Conservation (phyloP, 768 basidiomycete species). For the Lactarius psammicola region DNA sequence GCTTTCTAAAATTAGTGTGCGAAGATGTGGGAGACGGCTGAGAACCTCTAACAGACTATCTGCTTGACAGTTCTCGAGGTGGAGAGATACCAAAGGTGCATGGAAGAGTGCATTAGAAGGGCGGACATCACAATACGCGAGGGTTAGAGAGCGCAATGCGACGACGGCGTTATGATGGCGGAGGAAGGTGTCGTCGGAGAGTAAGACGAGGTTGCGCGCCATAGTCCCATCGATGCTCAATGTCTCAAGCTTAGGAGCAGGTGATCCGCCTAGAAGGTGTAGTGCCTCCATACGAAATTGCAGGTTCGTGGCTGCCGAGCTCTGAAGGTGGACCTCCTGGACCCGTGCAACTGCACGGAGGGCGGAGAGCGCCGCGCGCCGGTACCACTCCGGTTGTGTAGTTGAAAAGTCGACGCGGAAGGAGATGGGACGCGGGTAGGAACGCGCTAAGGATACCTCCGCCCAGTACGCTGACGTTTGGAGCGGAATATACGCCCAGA, state of each 20-base stretch:
- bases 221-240: background rate
- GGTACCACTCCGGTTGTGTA: background rate
- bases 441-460: background rate
- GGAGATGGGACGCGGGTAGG: conserved; percentile 9
- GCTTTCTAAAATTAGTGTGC: conserved; percentile 4
- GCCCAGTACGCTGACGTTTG: conserved; percentile 12
- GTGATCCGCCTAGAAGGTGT: background rate
- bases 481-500: conserved; percentile 18
- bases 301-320: background rate
- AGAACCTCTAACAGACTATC: conserved; percentile 7
- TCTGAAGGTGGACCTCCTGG: conserved; percentile 10
- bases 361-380: background rate
- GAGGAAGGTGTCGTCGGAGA: conserved; percentile 4
- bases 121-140: background rate
- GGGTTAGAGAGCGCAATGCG: conserved; percentile 5
- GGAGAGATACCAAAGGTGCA: conserved; percentile 6
- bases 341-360: conserved; percentile 10
- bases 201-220: background rate
- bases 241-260: conserved; percentile 8
- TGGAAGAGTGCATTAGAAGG: conserved; percentile 7
- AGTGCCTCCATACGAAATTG: background rate
- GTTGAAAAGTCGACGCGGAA: conserved; percentile 8
- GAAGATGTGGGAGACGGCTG: conserved; percentile 8
- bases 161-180: background rate
- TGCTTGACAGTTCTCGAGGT: conserved; percentile 2